Evolutionary conservation across 768 basidiomycete genomes (phyloP).

Genomic region (Mycena indigotica): DNA sequence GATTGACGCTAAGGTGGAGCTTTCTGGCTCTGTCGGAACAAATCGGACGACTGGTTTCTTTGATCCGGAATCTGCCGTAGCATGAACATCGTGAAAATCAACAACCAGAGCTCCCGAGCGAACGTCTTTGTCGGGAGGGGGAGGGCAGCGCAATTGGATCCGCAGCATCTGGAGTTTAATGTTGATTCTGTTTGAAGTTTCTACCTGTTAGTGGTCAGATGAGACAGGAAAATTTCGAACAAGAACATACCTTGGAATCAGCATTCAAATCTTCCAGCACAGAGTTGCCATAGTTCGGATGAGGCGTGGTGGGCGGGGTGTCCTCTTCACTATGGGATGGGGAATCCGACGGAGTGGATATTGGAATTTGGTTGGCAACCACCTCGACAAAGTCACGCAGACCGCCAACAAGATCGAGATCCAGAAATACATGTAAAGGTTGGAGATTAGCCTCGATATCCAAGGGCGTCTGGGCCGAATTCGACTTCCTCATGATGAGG

Average conservation of each 20-base stretch:
- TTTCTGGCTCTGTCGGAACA: constrained; percentile 7
- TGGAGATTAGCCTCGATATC: constrained; percentile 46
- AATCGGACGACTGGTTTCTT: constrained; percentile 25
- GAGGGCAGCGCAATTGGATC: constrained; percentile 66
- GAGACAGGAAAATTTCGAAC: not conserved
- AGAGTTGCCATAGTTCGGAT: constrained; percentile 37
- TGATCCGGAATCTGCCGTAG: constrained; percentile 38
- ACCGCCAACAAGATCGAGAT: constrained; percentile 52
- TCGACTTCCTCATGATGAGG: constrained; percentile 13
- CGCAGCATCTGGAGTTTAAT: constrained; percentile 62
- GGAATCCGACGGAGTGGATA: not conserved
- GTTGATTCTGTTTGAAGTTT: constrained; percentile 25
- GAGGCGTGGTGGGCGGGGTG: constrained; percentile 43
- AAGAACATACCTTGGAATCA: constrained; percentile 36
- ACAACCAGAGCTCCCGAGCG: constrained; percentile 73
- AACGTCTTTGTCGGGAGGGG: constrained; percentile 46
- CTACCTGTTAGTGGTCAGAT: not conserved
- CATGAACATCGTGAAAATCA: constrained; percentile 57
- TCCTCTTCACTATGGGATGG: constrained; percentile 26
- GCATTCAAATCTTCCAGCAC: constrained; percentile 64
- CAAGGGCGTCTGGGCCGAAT: constrained; percentile 2
- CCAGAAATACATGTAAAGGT: constrained; percentile 79
- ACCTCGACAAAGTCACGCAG: constrained; percentile 53
- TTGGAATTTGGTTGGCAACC: constrained; percentile 12
- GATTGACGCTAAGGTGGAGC: constrained; percentile 37